Evolutionary conservation across 306 rosid species (phyloP), one percentile per base, ranked within the genome.

Genomic region (Medicago lupulina): DNA sequence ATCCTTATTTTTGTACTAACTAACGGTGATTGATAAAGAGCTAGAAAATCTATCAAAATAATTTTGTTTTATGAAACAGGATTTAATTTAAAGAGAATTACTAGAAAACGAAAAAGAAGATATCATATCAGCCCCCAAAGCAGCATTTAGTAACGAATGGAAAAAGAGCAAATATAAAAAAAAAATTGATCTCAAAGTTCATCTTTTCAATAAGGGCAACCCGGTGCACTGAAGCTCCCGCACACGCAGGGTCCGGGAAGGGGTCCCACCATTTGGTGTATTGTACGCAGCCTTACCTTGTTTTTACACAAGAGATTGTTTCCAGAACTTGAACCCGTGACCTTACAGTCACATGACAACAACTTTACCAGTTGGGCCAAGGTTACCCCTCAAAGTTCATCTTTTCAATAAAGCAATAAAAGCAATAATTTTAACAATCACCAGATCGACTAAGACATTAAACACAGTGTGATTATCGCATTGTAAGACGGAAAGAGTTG

Each of bases 381-480:
- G n/a, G n/a, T n/a, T n/a, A n/a, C n/a, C n/a, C n/a, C 57, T 61
- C 59, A 43, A 71, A n/a, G 55, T 10, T 18, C 6, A 47, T 50
- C 44, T 50, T 31, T 54, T 51, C 13, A 23, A 25, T 28, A 71
- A 61, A 38, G 62, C 49, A 76, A 36, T n/a, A 46, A 47, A 70
- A 55, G 36, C 71, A 78, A 59, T 25, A 44, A 67, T 23, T 81
- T 64, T 36, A 53, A 19, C 16, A 34, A 47, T 84, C 89, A 95
- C 98, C 92, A 71, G 65, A 84, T 95, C 98, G 25, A 95, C 88
- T 63, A 95, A 82, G 79, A 89, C 98, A 82, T 95, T 95, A 40
- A 79, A 6, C 82, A 95, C 97, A 2, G 88, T 90, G 73, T 85
- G 84, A 82, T 81, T 95, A 73, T 89, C 96, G 9, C 88, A 90